Conservation (phyloP, 306 rosid species). For the Citrullus colocynthis region DNA sequence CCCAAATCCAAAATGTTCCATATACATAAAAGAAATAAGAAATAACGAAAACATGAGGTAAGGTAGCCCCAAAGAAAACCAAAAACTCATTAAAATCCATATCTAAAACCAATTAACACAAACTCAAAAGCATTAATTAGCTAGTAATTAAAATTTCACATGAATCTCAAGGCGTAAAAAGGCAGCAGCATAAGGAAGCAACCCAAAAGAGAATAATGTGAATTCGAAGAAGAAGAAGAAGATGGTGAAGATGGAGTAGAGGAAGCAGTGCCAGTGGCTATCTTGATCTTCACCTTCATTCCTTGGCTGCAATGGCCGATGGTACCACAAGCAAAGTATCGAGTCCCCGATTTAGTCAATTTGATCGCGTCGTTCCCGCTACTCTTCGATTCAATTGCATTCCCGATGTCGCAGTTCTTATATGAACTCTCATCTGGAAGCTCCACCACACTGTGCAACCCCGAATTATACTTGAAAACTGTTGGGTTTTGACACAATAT, state of each 20-base stretch:
- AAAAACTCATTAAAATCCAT: neutral
- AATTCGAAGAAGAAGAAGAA: constrained; percentile 14
- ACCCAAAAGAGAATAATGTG: constrained; percentile 2
- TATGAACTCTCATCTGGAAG: constrained; percentile 47
- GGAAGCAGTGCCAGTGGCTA: constrained; percentile 28
- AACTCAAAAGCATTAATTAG: neutral
- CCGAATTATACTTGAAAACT: constrained; percentile 77
- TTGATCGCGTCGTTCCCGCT: constrained; percentile 43
- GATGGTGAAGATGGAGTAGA: constrained; percentile 23
- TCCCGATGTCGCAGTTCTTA: constrained; percentile 53
- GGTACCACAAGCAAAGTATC: constrained; percentile 80
- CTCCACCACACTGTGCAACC: constrained; percentile 55
- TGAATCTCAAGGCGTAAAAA: neutral
- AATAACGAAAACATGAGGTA: too few relatives aligned
- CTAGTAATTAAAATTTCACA: neutral
- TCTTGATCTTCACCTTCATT: constrained; percentile 63
- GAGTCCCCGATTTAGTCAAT: constrained; percentile 37
- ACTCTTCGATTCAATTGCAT: constrained; percentile 33
- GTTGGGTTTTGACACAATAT: neutral
- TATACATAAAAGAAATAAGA: too few relatives aligned
- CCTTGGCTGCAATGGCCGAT: constrained; percentile 69
- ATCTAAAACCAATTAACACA: neutral
- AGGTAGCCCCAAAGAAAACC: neutral
- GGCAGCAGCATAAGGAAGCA: neutral
- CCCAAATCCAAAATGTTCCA: too few relatives aligned